Conservation (phyloP, 106 monocot species). For the Phalaenopsis equestris region DNA sequence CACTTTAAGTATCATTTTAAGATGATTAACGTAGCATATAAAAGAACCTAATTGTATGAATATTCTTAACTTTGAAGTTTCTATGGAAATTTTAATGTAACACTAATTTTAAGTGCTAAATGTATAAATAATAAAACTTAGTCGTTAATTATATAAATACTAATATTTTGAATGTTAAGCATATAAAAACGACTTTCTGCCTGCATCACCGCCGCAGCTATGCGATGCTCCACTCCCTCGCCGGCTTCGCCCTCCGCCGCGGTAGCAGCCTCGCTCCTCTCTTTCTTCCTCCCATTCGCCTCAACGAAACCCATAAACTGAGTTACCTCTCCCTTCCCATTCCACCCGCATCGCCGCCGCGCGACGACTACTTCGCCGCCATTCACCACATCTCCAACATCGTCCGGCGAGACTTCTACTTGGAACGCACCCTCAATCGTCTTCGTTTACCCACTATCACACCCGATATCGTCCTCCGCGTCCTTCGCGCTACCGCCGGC, state of each 20-base stretch:
- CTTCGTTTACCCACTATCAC: slow-evolving; percentile 55
- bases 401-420: slow-evolving; percentile 74
- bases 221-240: not conserved
- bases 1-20: too few species aligned
- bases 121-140: too few species aligned
- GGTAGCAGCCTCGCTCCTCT: not conserved
- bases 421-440: slow-evolving; percentile 84
- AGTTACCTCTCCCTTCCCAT: not conserved
- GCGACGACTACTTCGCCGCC: slow-evolving; percentile 76
- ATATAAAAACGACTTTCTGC: too few species aligned
- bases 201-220: not conserved
- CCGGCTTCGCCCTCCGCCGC: not conserved
- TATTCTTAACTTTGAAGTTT: too few species aligned
- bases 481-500: slow-evolving; percentile 56
- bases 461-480: slow-evolving; percentile 76
- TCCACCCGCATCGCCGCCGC: slow-evolving; percentile 9
- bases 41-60: too few species aligned
- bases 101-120: too few species aligned
- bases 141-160: too few species aligned
- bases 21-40: too few species aligned
- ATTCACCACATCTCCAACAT: slow-evolving; percentile 80
- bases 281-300: not conserved
- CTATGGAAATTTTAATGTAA: too few species aligned
- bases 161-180: too few species aligned
- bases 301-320: not conserved